These are phyloP conservation scores for Lentinula boryana DNA, from an alignment of 768 basidiomycete species.

Conservation along the genomic window DNA sequence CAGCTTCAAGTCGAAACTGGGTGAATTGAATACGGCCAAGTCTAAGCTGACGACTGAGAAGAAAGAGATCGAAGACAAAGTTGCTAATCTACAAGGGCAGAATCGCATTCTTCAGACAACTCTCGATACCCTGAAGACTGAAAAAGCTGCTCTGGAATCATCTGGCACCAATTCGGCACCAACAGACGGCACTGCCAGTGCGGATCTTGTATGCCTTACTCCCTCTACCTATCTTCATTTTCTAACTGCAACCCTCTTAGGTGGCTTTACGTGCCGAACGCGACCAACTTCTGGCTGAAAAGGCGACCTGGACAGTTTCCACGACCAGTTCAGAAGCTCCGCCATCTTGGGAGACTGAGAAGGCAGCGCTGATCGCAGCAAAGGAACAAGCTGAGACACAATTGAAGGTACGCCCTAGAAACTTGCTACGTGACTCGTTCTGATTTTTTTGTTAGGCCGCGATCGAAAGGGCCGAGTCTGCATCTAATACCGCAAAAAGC, in stretches of 20 bases:
- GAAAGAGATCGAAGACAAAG: conserved; percentile 27
- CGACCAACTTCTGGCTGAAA: conserved; percentile 58
- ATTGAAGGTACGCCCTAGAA: conserved; percentile 37
- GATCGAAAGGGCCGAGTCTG: conserved; percentile 38
- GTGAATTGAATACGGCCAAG: conserved; percentile 29
- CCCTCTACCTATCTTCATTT: neutral
- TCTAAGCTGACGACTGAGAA: conserved; percentile 31
- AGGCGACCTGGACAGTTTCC: conserved; percentile 36
- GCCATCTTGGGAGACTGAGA: conserved; percentile 52
- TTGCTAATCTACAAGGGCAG: conserved; percentile 31
- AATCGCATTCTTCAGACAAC: conserved; percentile 24
- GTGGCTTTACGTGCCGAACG: conserved; percentile 50
- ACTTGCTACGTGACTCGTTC: neutral
- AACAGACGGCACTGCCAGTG: neutral
- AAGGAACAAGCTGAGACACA: conserved; percentile 57
- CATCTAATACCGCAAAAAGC: conserved; percentile 36
- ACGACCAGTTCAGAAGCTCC: conserved; percentile 24
- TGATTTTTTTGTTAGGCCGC: conserved; percentile 22
- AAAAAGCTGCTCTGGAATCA: conserved; percentile 12
- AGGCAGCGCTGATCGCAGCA: conserved; percentile 46
- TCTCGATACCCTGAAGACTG: conserved; percentile 15
- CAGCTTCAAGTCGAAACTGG: conserved; percentile 23
- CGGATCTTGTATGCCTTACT: conserved; percentile 28
- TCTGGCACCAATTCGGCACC: conserved; percentile 17
- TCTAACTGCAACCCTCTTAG: conserved; percentile 24